A percentile compares a stretch with the other conserved stretches of the same genome.
These are phyloP conservation scores for Talaromyces trachyspermus DNA, from an alignment of 495 filamentous ascomycete genomes.

Conservation along the genomic window DNA sequence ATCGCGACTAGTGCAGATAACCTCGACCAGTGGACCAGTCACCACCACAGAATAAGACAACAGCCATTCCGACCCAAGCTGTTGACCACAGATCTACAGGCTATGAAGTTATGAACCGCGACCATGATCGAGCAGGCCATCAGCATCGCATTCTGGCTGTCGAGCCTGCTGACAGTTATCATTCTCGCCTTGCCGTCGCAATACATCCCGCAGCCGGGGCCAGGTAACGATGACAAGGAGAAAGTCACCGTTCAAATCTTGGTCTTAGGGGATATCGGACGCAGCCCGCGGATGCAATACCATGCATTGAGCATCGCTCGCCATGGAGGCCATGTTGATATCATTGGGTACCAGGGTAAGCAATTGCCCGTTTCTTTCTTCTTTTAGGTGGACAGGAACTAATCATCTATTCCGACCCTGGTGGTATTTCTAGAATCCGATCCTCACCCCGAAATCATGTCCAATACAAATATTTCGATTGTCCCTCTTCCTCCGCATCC, in stretches of 20 bases:
- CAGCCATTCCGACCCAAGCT: no score
- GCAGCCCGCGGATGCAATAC: conserved; percentile 97
- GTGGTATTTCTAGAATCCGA: conserved; percentile 46
- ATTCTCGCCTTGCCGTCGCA: conserved; percentile 46
- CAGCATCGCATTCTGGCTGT: conserved; percentile 39
- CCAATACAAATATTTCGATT: conserved; percentile 58
- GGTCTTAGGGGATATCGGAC: conserved; percentile 96
- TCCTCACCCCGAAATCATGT: conserved; percentile 66
- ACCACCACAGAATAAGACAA: no score
- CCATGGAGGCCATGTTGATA: conserved; percentile 68
- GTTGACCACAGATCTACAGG: no score
- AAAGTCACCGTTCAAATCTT: conserved; percentile 64
- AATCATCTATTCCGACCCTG: no score
- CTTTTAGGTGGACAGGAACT: no score
- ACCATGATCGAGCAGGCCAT: conserved; percentile 37
- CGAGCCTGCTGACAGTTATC: conserved; percentile 41
- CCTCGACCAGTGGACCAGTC: no score
- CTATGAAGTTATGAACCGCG: no score
- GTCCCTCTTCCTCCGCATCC: conserved; percentile 59
- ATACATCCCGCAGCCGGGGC: conserved; percentile 25
- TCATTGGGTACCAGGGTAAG: conserved; percentile 82
- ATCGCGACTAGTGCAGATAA: no score
- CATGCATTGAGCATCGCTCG: conserved; percentile 90
- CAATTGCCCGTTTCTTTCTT: neutral
- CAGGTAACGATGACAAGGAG: conserved; percentile 16